Conservation (phyloP, 768 basidiomycete genomes). For the Mycena kentingensis region DNA sequence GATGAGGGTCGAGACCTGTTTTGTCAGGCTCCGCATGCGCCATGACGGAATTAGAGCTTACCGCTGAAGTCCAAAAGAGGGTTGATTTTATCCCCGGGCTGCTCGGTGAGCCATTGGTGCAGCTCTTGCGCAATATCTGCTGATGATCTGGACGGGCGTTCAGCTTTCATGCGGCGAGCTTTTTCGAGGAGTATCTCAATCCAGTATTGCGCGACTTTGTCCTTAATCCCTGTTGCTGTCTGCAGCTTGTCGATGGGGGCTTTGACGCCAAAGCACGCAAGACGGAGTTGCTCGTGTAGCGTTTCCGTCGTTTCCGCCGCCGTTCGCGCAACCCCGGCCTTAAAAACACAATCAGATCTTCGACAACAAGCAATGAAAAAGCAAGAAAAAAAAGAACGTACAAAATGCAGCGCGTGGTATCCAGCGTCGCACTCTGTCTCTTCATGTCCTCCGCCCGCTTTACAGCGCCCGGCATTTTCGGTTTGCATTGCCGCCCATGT, state of each 20-base stretch:
- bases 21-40: too few relatives aligned
- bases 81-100: constrained; percentile 9
- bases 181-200: neutral
- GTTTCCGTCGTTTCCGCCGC: neutral
- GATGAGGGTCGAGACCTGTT: constrained; percentile 26
- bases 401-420: constrained; percentile 7
- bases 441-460: constrained; percentile 9
- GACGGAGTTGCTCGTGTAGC: neutral
- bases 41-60: too few relatives aligned
- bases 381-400: neutral
- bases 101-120: neutral
- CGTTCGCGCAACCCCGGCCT: constrained; percentile 2
- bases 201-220: constrained; percentile 14
- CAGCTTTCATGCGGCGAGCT: neutral
- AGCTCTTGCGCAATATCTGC: constrained; percentile 1
- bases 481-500: constrained; percentile 17
- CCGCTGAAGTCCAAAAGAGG: neutral
- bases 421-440: constrained; percentile 10
- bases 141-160: neutral
- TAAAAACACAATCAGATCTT: neutral
- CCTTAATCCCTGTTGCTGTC: neutral
- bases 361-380: neutral
- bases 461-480: constrained; percentile 15
- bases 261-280: neutral
- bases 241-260: neutral